These are phyloP conservation scores for Pseudovirgaria hyperparasitica DNA, from an alignment of 2,329 filamentous ascomycete genomes.

Conservation along the genomic window DNA sequence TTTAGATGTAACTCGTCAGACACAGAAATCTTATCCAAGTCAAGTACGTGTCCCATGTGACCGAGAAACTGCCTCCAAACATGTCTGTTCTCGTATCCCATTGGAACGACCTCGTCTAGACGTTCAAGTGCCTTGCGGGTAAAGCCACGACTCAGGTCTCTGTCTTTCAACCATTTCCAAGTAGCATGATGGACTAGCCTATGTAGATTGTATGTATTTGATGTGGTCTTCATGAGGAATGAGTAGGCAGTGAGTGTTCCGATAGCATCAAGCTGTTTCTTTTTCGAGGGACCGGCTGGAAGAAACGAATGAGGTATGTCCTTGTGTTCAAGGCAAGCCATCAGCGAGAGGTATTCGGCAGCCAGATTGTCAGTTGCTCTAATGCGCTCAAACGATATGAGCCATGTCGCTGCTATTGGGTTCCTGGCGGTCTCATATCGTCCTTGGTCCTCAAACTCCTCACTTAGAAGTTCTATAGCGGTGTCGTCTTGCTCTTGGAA, in stretches of 20 bases:
- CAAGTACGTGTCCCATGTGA: slow-evolving; percentile 6
- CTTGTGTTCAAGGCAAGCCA: slow-evolving; percentile 32
- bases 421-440: slow-evolving; percentile 16
- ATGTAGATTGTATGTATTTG: neutral
- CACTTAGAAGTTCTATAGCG: slow-evolving; percentile 2
- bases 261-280: neutral
- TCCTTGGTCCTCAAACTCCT: slow-evolving; percentile 13
- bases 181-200: slow-evolving; percentile 1
- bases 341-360: slow-evolving; percentile 28
- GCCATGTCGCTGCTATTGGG: slow-evolving; percentile 20
- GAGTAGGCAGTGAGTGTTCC: slow-evolving; percentile 1
- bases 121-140: slow-evolving; percentile 5
- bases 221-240: neutral
- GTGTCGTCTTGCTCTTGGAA: slow-evolving; percentile 20
- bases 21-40: too few relatives aligned
- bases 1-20: too few relatives aligned
- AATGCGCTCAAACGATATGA: slow-evolving; percentile 15
- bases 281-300: neutral
- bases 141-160: neutral
- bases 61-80: slow-evolving; percentile 8
- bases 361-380: slow-evolving; percentile 12
- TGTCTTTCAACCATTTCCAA: slow-evolving; percentile 1
- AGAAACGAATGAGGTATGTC: slow-evolving; percentile 23
- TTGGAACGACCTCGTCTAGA: slow-evolving; percentile 11
- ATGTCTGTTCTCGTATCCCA: slow-evolving; percentile 4